Percentiles rank a stretch among this genome's conserved stretches.
Conservation (phyloP, 2,329 filamentous ascomycete genomes). For the Parafenestella ontariensis region DNA sequence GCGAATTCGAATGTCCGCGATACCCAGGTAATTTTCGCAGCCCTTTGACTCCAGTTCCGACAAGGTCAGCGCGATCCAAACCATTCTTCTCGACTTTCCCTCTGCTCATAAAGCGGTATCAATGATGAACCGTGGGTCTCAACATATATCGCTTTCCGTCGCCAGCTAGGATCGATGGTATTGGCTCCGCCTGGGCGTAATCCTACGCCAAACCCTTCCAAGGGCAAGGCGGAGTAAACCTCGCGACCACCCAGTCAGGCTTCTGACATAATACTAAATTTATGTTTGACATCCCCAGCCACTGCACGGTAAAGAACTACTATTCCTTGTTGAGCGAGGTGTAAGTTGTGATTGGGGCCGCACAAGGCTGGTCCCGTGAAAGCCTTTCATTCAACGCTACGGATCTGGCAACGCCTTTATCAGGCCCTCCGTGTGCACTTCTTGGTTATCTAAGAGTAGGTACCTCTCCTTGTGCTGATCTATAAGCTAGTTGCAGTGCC, state of each 20-base stretch:
- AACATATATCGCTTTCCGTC: conserved; percentile 18
- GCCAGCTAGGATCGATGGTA: conserved; percentile 5
- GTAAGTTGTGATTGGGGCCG: conserved; percentile 7
- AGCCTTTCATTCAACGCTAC: conserved; percentile 5
- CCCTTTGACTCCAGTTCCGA: background rate
- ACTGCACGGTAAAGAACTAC: conserved; percentile 5
- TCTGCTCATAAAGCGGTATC: conserved; percentile 6
- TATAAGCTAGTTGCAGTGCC: conserved; percentile 11
- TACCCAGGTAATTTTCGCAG: background rate
- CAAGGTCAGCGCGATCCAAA: conserved; percentile 1
- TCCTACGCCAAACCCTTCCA: conserved; percentile 23
- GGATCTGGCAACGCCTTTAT: conserved; percentile 13
- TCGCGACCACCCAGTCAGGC: conserved; percentile 22
- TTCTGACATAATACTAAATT: conserved; percentile 25
- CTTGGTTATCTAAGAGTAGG: too few relatives aligned
- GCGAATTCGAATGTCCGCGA: background rate
- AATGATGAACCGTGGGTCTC: conserved; percentile 12
- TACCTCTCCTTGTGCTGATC: conserved; percentile 14
- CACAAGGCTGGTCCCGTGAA: conserved; percentile 11
- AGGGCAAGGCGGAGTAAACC: conserved; percentile 9
- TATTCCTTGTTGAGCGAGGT: conserved; percentile 12
- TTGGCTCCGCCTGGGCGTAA: conserved; percentile 13
- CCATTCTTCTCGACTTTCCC: conserved; percentile 1
- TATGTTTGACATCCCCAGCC: conserved; percentile 20
- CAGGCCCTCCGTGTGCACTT: conserved; percentile 14